Conservation (phyloP, 192 early-diverging fungal species). For the Entomortierella lignicola region DNA sequence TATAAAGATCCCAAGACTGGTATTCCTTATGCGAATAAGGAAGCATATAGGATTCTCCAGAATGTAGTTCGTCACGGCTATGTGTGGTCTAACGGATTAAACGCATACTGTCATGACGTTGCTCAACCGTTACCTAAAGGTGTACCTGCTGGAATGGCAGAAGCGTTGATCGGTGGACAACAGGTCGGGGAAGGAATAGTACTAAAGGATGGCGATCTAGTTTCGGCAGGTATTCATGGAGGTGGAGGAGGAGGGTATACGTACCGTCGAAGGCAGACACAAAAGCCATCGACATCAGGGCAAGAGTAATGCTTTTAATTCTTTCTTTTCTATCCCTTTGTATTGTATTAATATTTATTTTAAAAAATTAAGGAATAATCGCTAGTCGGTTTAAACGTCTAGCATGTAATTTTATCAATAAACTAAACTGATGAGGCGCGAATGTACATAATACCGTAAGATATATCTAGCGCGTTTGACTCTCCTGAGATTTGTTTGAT, state of each 20-base stretch:
- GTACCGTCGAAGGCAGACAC: constrained; percentile 15
- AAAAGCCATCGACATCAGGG: neutral
- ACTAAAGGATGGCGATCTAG: constrained; percentile 44
- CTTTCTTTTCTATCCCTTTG: neutral
- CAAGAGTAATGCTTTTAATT: neutral
- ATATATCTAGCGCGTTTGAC: too few species aligned
- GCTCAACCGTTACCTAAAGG: constrained; percentile 46
- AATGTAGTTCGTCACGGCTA: constrained; percentile 59
- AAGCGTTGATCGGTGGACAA: constrained; percentile 45
- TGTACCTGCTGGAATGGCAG: constrained; percentile 48
- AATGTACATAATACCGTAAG: too few species aligned
- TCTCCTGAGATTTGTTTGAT: too few species aligned
- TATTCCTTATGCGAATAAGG: constrained; percentile 70
- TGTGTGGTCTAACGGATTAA: constrained; percentile 63
- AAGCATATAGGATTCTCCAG: constrained; percentile 65
- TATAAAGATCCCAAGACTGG: constrained; percentile 69
- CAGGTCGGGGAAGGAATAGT: constrained; percentile 48
- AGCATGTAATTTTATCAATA: too few species aligned
- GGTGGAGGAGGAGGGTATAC: constrained; percentile 50
- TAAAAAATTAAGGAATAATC: too few species aligned
- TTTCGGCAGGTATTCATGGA: constrained; percentile 36
- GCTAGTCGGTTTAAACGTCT: too few species aligned
- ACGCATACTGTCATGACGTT: constrained; percentile 53
- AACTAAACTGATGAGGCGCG: too few species aligned
- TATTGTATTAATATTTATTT: neutral